Conservation (phyloP, 2,329 filamentous ascomycete species). For the Apiospora sp. region DNA sequence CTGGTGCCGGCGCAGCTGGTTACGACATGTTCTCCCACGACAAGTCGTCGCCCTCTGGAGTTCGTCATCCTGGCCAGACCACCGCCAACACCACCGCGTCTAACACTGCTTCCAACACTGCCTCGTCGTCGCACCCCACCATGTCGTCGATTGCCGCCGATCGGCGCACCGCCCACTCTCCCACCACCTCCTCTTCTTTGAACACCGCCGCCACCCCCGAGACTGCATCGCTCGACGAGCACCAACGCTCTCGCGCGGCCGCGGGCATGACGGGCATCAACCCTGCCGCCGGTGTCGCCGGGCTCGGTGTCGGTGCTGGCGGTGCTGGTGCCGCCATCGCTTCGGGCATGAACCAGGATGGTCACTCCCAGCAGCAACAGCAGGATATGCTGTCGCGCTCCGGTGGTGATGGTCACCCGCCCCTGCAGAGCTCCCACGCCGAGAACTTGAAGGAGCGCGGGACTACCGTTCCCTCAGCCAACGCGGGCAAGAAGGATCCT, state of each 20-base stretch:
- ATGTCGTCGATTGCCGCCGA: background rate
- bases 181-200: background rate
- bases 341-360: background rate
- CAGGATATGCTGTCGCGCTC: background rate
- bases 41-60: too few species aligned
- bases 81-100: too few species aligned
- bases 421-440: background rate
- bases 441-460: constrained; percentile 1
- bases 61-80: background rate
- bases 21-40: background rate
- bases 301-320: background rate
- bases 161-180: too few species aligned
- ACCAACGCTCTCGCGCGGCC: background rate
- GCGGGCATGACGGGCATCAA: background rate
- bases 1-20: background rate
- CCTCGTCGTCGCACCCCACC: background rate
- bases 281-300: background rate
- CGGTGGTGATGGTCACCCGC: background rate
- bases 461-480: background rate
- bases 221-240: background rate
- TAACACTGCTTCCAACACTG: background rate
- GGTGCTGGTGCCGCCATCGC: background rate
- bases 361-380: background rate
- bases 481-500: constrained; percentile 2
- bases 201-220: background rate